phyloP scores from a whole-genome alignment of 805 yeast species.

The Pichia phayaonensis region DNA sequence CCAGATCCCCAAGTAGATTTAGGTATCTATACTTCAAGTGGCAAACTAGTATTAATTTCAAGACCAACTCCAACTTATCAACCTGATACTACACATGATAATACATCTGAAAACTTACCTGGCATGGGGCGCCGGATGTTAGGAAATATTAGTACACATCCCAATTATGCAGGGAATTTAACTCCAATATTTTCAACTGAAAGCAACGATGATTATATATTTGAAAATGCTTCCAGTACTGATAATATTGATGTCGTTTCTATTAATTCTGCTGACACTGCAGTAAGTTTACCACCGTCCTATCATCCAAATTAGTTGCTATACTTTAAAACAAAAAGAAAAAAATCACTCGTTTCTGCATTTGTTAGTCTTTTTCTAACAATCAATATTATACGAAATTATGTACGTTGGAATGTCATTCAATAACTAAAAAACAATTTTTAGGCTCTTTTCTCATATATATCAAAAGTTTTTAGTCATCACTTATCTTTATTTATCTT shows the following conservation, averaged over 20 bases:
- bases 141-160: background rate
- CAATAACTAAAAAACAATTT: too few species aligned
- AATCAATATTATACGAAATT: too few species aligned
- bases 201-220: background rate
- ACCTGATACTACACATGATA: background rate
- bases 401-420: too few species aligned
- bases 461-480: too few species aligned
- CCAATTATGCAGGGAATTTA: background rate
- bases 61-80: background rate
- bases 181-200: background rate
- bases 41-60: conserved; percentile 31
- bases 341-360: too few species aligned
- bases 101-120: background rate
- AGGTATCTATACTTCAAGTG: conserved; percentile 66
- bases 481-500: too few species aligned
- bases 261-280: background rate
- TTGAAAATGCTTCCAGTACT: background rate
- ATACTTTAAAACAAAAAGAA: too few species aligned
- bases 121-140: background rate
- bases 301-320: background rate
- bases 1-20: conserved; percentile 62
- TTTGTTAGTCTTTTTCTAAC: too few species aligned
- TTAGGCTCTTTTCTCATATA: too few species aligned
- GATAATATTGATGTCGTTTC: background rate
- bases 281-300: background rate